Evolutionary conservation across 345 rosid genomes (phyloP).

Genomic region (Passiflora organensis): DNA sequence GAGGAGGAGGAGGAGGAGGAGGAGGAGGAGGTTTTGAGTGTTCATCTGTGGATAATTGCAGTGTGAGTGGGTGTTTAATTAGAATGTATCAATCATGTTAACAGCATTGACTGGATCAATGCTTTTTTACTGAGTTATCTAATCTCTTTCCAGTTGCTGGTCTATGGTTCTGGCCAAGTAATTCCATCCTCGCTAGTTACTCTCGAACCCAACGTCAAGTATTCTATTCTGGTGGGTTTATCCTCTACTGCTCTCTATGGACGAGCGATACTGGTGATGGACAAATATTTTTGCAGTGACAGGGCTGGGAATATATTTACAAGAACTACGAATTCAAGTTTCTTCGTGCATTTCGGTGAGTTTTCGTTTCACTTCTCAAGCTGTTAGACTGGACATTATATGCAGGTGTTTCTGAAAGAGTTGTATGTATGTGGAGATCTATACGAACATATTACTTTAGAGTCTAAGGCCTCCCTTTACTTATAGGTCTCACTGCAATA

Average conservation of each 20-base stretch:
- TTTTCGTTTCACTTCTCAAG: slow-evolving; percentile 6
- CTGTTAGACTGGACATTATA: neutral
- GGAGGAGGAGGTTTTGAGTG: slow-evolving; percentile 74
- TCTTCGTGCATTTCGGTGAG: slow-evolving; percentile 72
- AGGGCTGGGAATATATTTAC: slow-evolving; percentile 64
- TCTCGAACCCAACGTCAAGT: slow-evolving; percentile 51
- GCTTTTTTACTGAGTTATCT: neutral
- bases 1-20: no score
- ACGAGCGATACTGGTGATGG: slow-evolving; percentile 65
- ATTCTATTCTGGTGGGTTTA: slow-evolving; percentile 63
- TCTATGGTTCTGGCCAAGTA: slow-evolving; percentile 84
- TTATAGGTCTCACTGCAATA: neutral
- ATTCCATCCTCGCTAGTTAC: slow-evolving; percentile 63
- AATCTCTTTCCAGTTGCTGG: slow-evolving; percentile 60
- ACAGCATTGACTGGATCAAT: neutral
- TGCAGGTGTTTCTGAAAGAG: neutral
- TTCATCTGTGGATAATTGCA: slow-evolving; percentile 70
- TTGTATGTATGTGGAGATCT: neutral
- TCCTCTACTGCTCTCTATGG: slow-evolving; percentile 51
- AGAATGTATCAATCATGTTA: slow-evolving; percentile 4
- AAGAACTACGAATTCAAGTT: slow-evolving; percentile 62
- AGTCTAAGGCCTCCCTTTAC: neutral
- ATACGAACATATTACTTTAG: neutral
- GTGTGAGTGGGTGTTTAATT: slow-evolving; percentile 69
- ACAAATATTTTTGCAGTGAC: slow-evolving; percentile 65